Evolutionary conservation across 73 alveolate species (phyloP).

Genomic region (Stentor roeselii): DNA sequence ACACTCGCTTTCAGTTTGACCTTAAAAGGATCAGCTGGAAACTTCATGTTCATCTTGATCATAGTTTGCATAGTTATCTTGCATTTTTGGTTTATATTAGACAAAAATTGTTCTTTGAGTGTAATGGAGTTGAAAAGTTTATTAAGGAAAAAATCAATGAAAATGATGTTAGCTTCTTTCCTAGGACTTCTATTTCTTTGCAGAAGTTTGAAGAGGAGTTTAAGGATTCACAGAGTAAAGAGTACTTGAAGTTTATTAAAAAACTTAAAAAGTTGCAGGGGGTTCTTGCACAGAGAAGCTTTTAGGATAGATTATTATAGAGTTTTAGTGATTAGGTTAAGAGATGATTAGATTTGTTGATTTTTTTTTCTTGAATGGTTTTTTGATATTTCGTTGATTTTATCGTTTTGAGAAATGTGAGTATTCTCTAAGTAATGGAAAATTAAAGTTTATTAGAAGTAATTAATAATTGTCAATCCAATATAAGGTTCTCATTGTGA

Average conservation of each 20-base stretch:
- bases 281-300: background rate
- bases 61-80: conserved; percentile 46
- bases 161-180: conserved; percentile 33
- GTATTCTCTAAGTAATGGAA: no score
- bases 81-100: conserved; percentile 36
- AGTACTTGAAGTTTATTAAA: background rate
- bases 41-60: conserved; percentile 63
- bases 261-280: background rate
- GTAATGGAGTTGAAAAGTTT: conserved; percentile 45
- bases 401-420: no score
- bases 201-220: conserved; percentile 1
- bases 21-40: conserved; percentile 75
- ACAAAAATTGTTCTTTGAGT: conserved; percentile 46
- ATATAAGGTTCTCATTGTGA: no score
- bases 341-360: no score
- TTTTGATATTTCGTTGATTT: no score
- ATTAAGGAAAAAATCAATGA: conserved; percentile 39
- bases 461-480: no score
- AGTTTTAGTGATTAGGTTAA: no score
- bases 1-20: conserved; percentile 51
- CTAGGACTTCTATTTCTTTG: background rate
- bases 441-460: no score
- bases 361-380: no score
- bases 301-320: background rate
- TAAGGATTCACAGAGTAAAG: background rate